phyloP scores from a whole-genome alignment of 768 basidiomycete genomes.

The Termitomyces sp. region DNA sequence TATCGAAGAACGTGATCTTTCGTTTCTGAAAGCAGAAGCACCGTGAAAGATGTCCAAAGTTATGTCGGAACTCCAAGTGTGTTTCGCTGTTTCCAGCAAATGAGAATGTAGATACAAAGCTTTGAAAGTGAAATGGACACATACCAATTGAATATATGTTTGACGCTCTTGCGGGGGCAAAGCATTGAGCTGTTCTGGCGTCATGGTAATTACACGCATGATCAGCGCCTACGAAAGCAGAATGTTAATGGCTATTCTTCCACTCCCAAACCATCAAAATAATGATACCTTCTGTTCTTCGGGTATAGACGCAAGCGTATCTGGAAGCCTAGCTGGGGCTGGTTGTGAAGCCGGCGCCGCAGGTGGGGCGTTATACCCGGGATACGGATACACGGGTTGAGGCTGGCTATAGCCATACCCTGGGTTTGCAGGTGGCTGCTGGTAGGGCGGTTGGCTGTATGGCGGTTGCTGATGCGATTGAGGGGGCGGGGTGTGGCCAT shows the following conservation, averaged over 20 bases:
- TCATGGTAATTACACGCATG: conserved; percentile 42
- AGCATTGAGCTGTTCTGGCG: conserved; percentile 76
- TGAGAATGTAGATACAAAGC: background rate
- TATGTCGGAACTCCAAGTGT: conserved; percentile 35
- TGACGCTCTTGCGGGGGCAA: conserved; percentile 71
- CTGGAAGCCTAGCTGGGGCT: conserved; percentile 29
- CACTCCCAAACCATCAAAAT: background rate
- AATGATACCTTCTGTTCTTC: conserved; percentile 62
- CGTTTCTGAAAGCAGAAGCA: background rate
- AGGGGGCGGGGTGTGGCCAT: conserved; percentile 17
- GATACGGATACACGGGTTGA: conserved; percentile 11
- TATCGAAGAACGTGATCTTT: background rate
- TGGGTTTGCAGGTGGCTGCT: background rate
- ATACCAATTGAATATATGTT: conserved; percentile 79
- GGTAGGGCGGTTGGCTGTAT: conserved; percentile 11
- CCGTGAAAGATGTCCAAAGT: background rate
- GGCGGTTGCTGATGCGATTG: conserved; percentile 3
- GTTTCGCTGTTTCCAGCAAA: conserved; percentile 25
- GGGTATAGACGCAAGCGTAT: conserved; percentile 55
- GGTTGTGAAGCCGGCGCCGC: conserved; percentile 18
- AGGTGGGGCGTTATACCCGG: conserved; percentile 15
- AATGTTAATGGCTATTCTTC: background rate
- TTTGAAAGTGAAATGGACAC: conserved; percentile 23
- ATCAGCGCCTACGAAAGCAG: conserved; percentile 9
- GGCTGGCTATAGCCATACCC: conserved; percentile 19